Evolutionary conservation across 805 yeast species (phyloP), one percentile per base, ranked within the genome.

Genomic region (Schwanniomyces vanrijiae): DNA sequence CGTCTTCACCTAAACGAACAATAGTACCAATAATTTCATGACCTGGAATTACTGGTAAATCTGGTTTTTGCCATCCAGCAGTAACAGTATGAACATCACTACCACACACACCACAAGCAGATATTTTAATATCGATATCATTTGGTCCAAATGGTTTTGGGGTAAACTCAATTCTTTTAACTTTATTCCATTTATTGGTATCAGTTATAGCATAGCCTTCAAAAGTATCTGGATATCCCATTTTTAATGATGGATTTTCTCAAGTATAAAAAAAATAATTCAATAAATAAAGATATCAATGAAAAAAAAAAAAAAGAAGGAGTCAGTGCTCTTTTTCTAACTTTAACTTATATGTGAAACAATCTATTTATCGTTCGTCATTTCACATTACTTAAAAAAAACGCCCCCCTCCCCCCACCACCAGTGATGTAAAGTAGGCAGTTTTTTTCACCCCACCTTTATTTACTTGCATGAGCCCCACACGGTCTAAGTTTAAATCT

Each of bases 131-230:
- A 33, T 42, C 49, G 10, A 46, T 34, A 28, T 46, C 49, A 34
- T 51, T 48, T 7, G 60, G 68, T 43, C 60, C 72, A 49, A 70
- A 65, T 11, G 69, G 65, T 49, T 70, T 69, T 37, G 76, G 76
- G 9, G 48, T 54, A 55, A 52, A 67, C n/a, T 55, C 60, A 20
- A 55, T 57, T 38, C 56, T 56, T 31, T 57, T 57, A 21, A 62
- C 59, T 1, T 54, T 46, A 2, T 71, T 61, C 73, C 73, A 71
- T 5, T 68, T 58, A 22, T 42, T 42, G 5, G 42, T 21, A 28
- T 66, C 72, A n/a, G 61, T 59, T 26, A 68, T 64, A 3, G 75
- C 76, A 54, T 55, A 71, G 16, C 76, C 75, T 48, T 60, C 58
- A 44, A 71, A 71, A 29, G n/a, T 29, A 5, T 29, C 34, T 29